Evolutionary conservation across 495 filamentous ascomycete species (phyloP).

Genomic region (Aspergillus ellipticus): DNA sequence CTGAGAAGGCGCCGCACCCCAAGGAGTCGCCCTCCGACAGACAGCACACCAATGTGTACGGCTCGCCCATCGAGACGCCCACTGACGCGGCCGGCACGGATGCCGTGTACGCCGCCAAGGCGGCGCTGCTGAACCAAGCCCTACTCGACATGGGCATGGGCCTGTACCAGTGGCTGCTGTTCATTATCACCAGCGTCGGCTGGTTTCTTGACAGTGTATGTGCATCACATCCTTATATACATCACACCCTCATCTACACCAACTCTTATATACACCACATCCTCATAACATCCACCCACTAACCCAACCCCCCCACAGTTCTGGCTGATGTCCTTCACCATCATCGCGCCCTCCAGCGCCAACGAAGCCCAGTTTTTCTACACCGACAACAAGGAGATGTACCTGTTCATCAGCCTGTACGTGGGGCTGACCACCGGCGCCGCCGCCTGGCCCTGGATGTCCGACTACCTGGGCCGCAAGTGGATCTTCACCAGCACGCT

Average conservation of each 20-base stretch:
- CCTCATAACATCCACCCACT: too few relatives aligned
- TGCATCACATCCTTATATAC: too few relatives aligned
- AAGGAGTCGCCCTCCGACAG: conserved; percentile 3
- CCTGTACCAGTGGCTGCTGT: conserved; percentile 72
- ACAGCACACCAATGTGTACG: conserved; percentile 6
- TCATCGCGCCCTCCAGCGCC: conserved; percentile 16
- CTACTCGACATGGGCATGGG: conserved; percentile 73
- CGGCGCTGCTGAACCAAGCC: conserved; percentile 5
- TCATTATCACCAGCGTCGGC: conserved; percentile 68
- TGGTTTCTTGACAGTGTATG: conserved; percentile 53
- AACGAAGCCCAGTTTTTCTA: conserved; percentile 15
- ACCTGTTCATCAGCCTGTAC: conserved; percentile 13
- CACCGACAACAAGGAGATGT: conserved; percentile 3
- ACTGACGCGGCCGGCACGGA: conserved; percentile 7
- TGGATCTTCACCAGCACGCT: conserved; percentile 24
- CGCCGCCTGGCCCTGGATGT: conserved; percentile 22
- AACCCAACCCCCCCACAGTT: too few relatives aligned
- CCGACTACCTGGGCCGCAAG: conserved; percentile 23
- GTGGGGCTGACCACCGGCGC: conserved; percentile 23
- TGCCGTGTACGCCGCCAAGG: conserved; percentile 34
- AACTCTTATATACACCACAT: too few relatives aligned
- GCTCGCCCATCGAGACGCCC: not conserved
- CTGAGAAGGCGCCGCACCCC: conserved; percentile 14
- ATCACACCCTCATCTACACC: too few relatives aligned
- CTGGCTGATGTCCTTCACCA: conserved; percentile 26